Evolutionary conservation across 495 filamentous ascomycete genomes (phyloP).

Genomic region (Parachaetomium inaequale): DNA sequence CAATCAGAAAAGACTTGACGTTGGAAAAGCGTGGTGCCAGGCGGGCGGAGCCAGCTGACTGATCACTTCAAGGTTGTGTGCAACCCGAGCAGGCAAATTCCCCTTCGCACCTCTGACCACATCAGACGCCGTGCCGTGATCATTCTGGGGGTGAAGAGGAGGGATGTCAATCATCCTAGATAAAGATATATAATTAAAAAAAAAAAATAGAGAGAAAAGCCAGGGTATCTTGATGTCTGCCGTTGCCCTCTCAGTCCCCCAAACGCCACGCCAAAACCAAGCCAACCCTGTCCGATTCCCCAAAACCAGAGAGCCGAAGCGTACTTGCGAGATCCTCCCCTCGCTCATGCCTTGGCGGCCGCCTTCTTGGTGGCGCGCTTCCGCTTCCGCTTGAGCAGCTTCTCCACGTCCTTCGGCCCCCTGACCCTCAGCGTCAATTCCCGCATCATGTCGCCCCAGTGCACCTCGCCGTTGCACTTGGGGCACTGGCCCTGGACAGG

Average conservation of each 20-base stretch:
- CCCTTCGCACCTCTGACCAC: slow-evolving; percentile 10
- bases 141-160: not conserved
- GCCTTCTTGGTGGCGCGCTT: slow-evolving; percentile 26
- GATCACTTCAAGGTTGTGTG: slow-evolving; percentile 8
- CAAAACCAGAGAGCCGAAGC: not conserved
- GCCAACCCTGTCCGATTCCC: not conserved
- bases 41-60: slow-evolving; percentile 23
- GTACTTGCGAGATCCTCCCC: not conserved
- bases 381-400: slow-evolving; percentile 57
- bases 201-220: not conserved
- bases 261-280: not conserved
- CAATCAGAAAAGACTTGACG: slow-evolving; percentile 30
- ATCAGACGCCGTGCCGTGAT: slow-evolving; percentile 5
- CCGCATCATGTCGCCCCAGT: slow-evolving; percentile 77
- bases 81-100: slow-evolving; percentile 15
- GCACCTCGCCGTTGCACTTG: slow-evolving; percentile 55
- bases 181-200: not conserved
- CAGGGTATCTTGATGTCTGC: not conserved
- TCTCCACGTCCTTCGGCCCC: slow-evolving; percentile 61
- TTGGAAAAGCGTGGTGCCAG: slow-evolving; percentile 15
- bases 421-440: slow-evolving; percentile 70
- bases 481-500: slow-evolving; percentile 73
- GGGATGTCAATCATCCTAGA: not conserved
- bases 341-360: not conserved
- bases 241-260: not conserved